Conservation (phyloP, 768 basidiomycete species). For the Suillus lakei region DNA sequence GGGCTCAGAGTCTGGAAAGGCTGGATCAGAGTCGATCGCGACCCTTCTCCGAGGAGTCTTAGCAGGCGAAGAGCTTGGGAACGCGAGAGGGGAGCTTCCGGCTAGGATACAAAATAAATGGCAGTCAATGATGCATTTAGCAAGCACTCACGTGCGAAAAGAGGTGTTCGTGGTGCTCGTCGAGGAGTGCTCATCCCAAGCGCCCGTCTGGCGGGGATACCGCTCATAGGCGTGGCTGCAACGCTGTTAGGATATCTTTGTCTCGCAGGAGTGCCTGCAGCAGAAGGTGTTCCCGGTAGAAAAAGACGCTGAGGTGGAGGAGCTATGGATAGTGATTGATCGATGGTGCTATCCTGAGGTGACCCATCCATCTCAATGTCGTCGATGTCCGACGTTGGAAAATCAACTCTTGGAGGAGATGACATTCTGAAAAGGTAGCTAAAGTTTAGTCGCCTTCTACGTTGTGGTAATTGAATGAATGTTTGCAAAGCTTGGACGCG, state of each 20-base stretch:
- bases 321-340: constrained; percentile 43
- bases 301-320: constrained; percentile 54
- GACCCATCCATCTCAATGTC: constrained; percentile 58
- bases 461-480: constrained; percentile 15
- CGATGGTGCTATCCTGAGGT: constrained; percentile 26
- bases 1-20: constrained; percentile 59
- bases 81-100: constrained; percentile 65
- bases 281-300: constrained; percentile 57
- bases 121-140: not conserved
- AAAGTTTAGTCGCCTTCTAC: not conserved
- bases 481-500: constrained; percentile 39
- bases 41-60: constrained; percentile 50
- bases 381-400: constrained; percentile 62
- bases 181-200: constrained; percentile 61
- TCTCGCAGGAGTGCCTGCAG: constrained; percentile 53
- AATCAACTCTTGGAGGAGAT: constrained; percentile 66
- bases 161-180: constrained; percentile 43
- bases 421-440: constrained; percentile 48
- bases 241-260: constrained; percentile 38
- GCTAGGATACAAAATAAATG: constrained; percentile 33
- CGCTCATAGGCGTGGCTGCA: constrained; percentile 49
- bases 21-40: constrained; percentile 41
- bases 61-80: constrained; percentile 65
- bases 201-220: constrained; percentile 54
- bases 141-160: constrained; percentile 52